Evolutionary conservation across 2,329 filamentous ascomycete species (phyloP), one percentile per base, ranked within the genome.

Genomic region (Aspergillus phoenicis): DNA sequence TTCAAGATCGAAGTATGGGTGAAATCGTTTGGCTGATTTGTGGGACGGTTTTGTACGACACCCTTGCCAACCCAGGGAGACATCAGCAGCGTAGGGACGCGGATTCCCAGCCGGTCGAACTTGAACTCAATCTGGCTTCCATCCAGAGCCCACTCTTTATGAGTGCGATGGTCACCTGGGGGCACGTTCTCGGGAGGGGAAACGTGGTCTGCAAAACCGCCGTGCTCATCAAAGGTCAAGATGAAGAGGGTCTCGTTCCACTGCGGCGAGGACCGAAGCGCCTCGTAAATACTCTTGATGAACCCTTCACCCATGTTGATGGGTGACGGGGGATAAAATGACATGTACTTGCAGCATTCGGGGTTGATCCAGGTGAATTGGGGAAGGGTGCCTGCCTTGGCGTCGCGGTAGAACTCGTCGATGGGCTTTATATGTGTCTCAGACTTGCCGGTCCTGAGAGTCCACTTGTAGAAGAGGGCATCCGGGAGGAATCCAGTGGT

Each of bases 361-460:
- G 81, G 80, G 66, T 81, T 85, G 71, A 82, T 76, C 68, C 82
- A 83, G 64, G 76, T 79, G 58, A 82, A 80, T 43, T 74, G 70
- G 5, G 80, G 76, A 1, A 83, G 73, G 0, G 70, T 74, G n/a
- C 81, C 81, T 5, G 74, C 74, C 7, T 72, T 66, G 4, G 81
- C 81, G 64, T 82, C 81, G 4, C 64, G 63, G 67, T 78, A 82
- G 66, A 83, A 83, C 41, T 78, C 68, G 17, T 75, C 69, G 4
- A 82, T 64, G 1, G 75, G 71, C 17, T 74, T 67, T 45, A 78
- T 71, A 33, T 75, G 73, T 10, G 73, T 74, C 39, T 75, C 64
- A 43, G 58, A 67, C 41, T 74, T 74, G 20, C 75, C 75, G 36
- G 71, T 73, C 4, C 67, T 66, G 5, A 70, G 63, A 0, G 79